A percentile compares a stretch with the other conserved stretches of the same genome.
Conservation (phyloP, 1,139 yeast species). For the Arxiozyma telluris region DNA sequence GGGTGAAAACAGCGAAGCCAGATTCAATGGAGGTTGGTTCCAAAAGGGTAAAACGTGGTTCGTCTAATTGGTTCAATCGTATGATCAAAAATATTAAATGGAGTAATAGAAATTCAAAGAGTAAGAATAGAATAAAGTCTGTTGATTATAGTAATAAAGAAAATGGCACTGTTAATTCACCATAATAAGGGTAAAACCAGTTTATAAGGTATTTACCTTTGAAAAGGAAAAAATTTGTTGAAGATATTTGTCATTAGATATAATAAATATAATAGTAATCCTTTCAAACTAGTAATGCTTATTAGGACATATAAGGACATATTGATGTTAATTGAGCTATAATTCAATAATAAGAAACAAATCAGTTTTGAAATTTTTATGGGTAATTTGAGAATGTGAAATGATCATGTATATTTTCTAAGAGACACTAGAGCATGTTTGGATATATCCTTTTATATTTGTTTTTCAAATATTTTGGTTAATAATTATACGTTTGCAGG, state of each 20-base stretch:
- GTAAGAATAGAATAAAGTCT: not conserved
- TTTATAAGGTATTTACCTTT: too few species aligned
- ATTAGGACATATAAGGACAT: too few species aligned
- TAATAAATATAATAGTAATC: too few species aligned
- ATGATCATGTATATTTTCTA: not conserved
- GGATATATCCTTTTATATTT: not conserved
- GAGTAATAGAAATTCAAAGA: not conserved
- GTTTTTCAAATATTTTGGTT: not conserved
- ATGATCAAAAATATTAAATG: slow-evolving; percentile 1
- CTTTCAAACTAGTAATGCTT: too few species aligned
- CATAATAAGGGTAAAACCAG: too few species aligned
- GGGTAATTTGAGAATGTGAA: not conserved
- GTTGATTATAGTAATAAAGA: not conserved
- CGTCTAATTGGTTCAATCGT: slow-evolving; percentile 1
- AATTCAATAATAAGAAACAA: not conserved
- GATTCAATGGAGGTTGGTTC: not conserved
- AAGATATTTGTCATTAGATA: too few species aligned
- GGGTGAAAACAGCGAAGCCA: not conserved
- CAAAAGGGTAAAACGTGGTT: not conserved
- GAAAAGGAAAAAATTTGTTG: too few species aligned
- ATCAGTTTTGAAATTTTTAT: not conserved
- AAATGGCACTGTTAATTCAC: not conserved
- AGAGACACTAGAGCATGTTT: not conserved
- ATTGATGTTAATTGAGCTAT: not conserved
- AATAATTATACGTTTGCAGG: not conserved